These are phyloP conservation scores for Melaleuca quinquenervia DNA, from an alignment of 345 rosid genomes.

Conservation along the genomic window DNA sequence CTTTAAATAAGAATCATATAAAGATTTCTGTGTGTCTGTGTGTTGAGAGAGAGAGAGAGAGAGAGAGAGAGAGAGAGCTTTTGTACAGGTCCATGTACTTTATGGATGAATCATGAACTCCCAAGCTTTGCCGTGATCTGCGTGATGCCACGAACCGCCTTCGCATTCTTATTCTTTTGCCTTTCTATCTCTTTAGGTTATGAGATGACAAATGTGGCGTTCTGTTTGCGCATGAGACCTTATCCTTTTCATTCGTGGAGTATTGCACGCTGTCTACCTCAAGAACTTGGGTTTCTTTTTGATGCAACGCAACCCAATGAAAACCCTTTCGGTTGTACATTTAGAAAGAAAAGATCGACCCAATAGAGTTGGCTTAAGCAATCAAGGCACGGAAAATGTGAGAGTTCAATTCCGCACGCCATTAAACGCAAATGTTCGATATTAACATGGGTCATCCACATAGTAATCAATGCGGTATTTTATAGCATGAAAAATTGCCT, in stretches of 20 bases:
- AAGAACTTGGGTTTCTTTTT: background rate
- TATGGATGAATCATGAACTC: background rate
- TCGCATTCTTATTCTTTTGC: constrained; percentile 1
- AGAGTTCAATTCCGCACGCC: background rate
- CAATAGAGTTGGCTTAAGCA: background rate
- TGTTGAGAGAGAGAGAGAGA: background rate
- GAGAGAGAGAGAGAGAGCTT: background rate
- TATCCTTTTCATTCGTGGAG: background rate
- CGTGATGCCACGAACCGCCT: constrained; percentile 42
- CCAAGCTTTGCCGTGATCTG: background rate
- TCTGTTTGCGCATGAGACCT: background rate
- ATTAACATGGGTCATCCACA: background rate
- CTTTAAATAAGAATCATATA: background rate
- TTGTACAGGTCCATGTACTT: background rate
- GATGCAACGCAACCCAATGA: background rate
- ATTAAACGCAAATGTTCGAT: background rate
- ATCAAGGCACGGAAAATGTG: background rate
- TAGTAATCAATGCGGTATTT: background rate
- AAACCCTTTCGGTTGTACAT: background rate
- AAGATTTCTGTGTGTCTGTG: background rate
- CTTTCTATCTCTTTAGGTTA: background rate
- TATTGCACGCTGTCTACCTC: background rate
- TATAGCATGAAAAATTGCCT: background rate
- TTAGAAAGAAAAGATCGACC: background rate
- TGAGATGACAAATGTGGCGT: background rate